Evolutionary conservation across 2,329 filamentous ascomycete genomes (phyloP).

Genomic region (Phialophora tarda): DNA sequence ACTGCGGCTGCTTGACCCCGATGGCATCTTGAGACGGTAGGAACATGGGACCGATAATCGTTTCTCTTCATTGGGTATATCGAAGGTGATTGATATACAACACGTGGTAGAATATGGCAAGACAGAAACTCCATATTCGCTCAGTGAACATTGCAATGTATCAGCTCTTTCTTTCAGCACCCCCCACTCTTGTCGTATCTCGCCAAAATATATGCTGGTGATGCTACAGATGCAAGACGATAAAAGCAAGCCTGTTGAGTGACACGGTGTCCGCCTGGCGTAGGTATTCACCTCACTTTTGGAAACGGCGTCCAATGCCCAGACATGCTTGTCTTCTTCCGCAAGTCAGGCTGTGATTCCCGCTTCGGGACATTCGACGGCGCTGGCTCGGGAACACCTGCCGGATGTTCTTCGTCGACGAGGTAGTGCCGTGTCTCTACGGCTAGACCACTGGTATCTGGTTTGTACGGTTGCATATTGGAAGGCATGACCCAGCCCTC

Average conservation of each 20-base stretch:
- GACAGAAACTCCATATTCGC: neutral
- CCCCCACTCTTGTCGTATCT: neutral
- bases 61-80: constrained; percentile 1
- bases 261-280: neutral
- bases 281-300: constrained; percentile 20
- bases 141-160: neutral
- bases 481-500: constrained; percentile 36
- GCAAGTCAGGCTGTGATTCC: constrained; percentile 14
- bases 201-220: neutral
- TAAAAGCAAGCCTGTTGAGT: neutral
- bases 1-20: neutral
- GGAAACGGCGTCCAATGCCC: constrained; percentile 33
- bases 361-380: constrained; percentile 24
- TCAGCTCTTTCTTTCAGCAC: neutral
- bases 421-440: constrained; percentile 34
- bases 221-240: neutral
- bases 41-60: neutral
- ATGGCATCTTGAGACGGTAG: no score
- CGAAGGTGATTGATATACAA: neutral
- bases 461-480: constrained; percentile 26
- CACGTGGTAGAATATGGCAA: neutral
- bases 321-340: constrained; percentile 14
- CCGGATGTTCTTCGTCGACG: constrained; percentile 38
- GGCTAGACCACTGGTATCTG: constrained; percentile 27
- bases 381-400: constrained; percentile 31